Evolutionary conservation across 2,329 filamentous ascomycete species (phyloP).

Genomic region (Cordyceps farinosa): DNA sequence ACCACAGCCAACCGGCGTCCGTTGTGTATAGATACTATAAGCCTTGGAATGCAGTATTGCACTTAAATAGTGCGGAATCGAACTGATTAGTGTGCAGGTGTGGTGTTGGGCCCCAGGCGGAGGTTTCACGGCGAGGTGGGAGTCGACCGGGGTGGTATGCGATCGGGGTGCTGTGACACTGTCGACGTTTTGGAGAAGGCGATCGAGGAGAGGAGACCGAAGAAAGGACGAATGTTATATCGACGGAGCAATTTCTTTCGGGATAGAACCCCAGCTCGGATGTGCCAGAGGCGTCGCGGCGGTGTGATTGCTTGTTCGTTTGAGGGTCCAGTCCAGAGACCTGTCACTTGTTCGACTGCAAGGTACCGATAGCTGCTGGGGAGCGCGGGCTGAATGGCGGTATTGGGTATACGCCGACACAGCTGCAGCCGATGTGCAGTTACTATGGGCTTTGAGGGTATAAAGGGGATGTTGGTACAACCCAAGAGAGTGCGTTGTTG

Average conservation of each 20-base stretch:
- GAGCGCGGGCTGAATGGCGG: neutral
- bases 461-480: neutral
- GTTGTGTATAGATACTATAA: neutral
- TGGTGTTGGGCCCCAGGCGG: neutral
- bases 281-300: neutral
- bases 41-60: no score
- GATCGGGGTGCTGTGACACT: neutral
- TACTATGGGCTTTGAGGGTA: neutral
- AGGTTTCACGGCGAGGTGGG: neutral
- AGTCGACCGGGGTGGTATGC: neutral
- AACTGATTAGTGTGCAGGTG: neutral
- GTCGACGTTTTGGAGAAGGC: neutral
- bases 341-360: neutral
- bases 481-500: conserved; percentile 1
- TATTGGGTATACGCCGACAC: neutral
- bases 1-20: neutral
- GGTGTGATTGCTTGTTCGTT: neutral
- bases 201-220: no score
- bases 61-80: neutral
- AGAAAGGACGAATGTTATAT: neutral
- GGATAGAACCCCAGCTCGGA: neutral
- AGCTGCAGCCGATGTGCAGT: neutral
- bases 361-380: neutral
- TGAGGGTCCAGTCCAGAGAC: neutral
- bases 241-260: neutral